Base-by-base conservation (phyloP, 2,329 filamentous ascomycete genomes). In the Claviceps capensis region DNA sequence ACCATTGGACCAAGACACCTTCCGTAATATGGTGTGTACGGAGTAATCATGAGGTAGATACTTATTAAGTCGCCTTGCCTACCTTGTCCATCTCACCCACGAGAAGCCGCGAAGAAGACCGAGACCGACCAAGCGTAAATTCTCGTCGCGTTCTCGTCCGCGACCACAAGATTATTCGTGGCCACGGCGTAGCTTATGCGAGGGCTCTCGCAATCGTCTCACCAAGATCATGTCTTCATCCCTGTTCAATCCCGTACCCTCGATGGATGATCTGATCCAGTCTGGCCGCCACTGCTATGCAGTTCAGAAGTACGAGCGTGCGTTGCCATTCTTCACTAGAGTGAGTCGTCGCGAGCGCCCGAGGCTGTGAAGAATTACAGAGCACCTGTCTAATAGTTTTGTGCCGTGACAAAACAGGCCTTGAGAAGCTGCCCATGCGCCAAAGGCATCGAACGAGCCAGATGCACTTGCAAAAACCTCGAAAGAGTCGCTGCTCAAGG, bases 281-380 rank as follows among this genome's bases (percentile, higher is more conserved):
- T 60, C 64, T 52, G 67, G 66, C 16, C 65, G 67, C 30, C 60
- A 58, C 26, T 57, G 61, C 45, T 70, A 69, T 53, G 60, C 56
- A 3, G 60, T 57, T 8, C 62, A 64, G 51, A 62, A 61, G 36
- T 69, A 65, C 57, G 66, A 62, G 49, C 57, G 58, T 17, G 68
- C 68, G 2, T 59, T 70, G 11, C 64, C 64, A 54, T 60, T 64
- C 36, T 70, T 70, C 54, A 70, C 68, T 13, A 60, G 59, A 48
- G 66, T 68, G 58, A 46, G 60, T 46, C 26, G n/a, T 49, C 4
- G 23, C 9, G 19, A 23, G 41, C 48, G 22, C 46, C 47, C 26
- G 8, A 30, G 30, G 1, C 13, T 17, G n/a, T 17, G 26, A 41
- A n/a, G 40, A 22, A 13, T 14, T n/a, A 3, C 2, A 8, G 26